Percentiles rank a stretch among this genome's conserved stretches.
phyloP scores from a whole-genome alignment of 192 early-diverging fungal species.

The Entomortierella parvispora region DNA sequence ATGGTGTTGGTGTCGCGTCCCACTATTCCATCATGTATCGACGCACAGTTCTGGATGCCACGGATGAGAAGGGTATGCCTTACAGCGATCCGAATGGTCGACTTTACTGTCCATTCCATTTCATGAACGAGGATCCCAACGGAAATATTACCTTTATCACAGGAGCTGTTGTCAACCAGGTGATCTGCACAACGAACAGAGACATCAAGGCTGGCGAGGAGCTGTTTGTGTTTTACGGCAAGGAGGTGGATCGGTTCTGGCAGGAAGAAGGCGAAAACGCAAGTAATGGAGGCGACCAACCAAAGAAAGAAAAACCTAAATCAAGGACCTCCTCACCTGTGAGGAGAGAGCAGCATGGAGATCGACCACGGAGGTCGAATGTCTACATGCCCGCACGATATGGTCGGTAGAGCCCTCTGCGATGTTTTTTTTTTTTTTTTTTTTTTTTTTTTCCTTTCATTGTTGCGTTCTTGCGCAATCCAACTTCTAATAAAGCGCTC shows the following conservation, averaged over 20 bases:
- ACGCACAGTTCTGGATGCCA: constrained; percentile 90
- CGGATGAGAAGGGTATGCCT: constrained; percentile 83
- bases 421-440: neutral
- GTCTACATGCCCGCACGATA: constrained; percentile 49
- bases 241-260: constrained; percentile 89
- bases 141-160: constrained; percentile 83
- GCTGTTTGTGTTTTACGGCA: constrained; percentile 90
- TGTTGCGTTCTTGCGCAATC: too few relatives aligned
- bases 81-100: constrained; percentile 71
- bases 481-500: neutral
- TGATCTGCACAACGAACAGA: constrained; percentile 81
- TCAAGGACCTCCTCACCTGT: constrained; percentile 33
- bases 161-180: constrained; percentile 87
- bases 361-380: constrained; percentile 34
- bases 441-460: neutral
- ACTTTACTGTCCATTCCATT: constrained; percentile 91
- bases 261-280: constrained; percentile 22
- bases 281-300: neutral
- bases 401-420: constrained; percentile 11
- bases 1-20: constrained; percentile 80
- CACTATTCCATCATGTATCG: constrained; percentile 95
- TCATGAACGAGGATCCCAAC: constrained; percentile 79
- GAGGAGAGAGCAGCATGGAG: constrained; percentile 14
- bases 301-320: constrained; percentile 6
- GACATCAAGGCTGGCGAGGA: constrained; percentile 84